Evolutionary conservation across 495 filamentous ascomycete genomes (phyloP), one percentile per base, ranked within the genome.

Genomic region (Penicillium taxi): DNA sequence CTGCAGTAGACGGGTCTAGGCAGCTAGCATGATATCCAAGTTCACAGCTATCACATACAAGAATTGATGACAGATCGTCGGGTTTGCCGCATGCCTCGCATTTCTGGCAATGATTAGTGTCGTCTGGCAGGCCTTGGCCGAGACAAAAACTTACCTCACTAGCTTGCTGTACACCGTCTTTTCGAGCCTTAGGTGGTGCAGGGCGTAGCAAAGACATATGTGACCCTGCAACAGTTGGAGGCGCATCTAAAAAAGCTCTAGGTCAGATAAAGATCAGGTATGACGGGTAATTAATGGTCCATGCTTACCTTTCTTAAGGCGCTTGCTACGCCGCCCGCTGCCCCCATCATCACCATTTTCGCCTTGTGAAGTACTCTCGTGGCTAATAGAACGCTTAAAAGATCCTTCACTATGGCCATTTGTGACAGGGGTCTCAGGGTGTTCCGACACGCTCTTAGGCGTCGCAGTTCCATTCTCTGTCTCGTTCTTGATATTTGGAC

Each of bases 121-220:
- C 15, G 11, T 14, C 3, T 21, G 21, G 15, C 22, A 29, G 27
- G 15, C 13, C 3, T 28, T 3, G 2, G 2, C 16, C n/a, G 7
- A 27, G 6, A 21, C 14, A 6, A 31, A 20, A 12, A 50, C 64
- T 55, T 77, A 90, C 84, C 68, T 95, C 86, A 49, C 86, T 87
- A 3, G 77, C 74, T 44, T 74, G 75, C 17, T 72, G 70, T 15
- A 73, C 71, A 46, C 78, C 80, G 35, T 70, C 73, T 25, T 87
- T 86, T 39, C 78, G 72, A 35, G 79, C 73, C 41, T 81, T 76
- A 4, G 86, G 82, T 13, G 73, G 81, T 7, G 83, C 78, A 25
- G 87, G 86, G 28, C 88, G 82, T 49, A 94, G 84, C 41, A 94
- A 70, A 39, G 83, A 90, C 91, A 96, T 98, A 64, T 96, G 87